These are phyloP conservation scores for Paramyrothecium sp. DNA, from an alignment of 2,329 filamentous ascomycete genomes.

Conservation along the genomic window DNA sequence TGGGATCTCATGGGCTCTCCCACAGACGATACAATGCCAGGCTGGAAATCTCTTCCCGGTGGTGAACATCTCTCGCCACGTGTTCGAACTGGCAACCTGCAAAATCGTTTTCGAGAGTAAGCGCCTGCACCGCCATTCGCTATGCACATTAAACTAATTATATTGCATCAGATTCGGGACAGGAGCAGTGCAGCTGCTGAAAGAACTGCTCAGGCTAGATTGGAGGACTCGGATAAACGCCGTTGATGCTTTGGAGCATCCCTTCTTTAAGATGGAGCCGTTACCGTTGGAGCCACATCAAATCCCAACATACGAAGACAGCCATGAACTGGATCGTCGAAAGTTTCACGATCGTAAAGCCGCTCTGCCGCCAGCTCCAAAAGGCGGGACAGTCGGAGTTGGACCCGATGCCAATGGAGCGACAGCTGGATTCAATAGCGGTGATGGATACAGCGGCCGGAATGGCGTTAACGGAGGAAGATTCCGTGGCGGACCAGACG, in stretches of 20 bases:
- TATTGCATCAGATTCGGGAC: conserved; percentile 54
- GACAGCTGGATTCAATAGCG: conserved; percentile 47
- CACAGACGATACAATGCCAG: conserved; percentile 88
- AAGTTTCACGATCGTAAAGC: conserved; percentile 86
- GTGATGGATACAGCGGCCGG: conserved; percentile 46
- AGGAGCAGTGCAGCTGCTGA: conserved; percentile 74
- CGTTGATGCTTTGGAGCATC: conserved; percentile 86
- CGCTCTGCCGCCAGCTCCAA: conserved; percentile 83
- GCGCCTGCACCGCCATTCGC: conserved; percentile 9
- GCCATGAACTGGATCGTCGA: conserved; percentile 91
- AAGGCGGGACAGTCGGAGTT: conserved; percentile 85
- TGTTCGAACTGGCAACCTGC: conserved; percentile 61
- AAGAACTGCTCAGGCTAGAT: conserved; percentile 81
- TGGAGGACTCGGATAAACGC: conserved; percentile 90
- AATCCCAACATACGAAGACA: conserved; percentile 89
- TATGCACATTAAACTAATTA: conserved; percentile 11
- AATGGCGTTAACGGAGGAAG: conserved; percentile 48
- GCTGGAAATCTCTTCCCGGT: conserved; percentile 80
- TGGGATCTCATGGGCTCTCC: conserved; percentile 91
- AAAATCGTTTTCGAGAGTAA: conserved; percentile 72
- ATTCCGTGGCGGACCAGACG: conserved; percentile 40
- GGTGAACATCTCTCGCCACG: conserved; percentile 71
- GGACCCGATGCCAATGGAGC: conserved; percentile 52
- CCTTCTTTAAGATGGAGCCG: conserved; percentile 82
- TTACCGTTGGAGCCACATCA: conserved; percentile 80